Percentiles rank a stretch among this genome's conserved stretches.
Evolutionary conservation across 2,329 filamentous ascomycete genomes (phyloP).

Genomic region (Fusarium penzigii): DNA sequence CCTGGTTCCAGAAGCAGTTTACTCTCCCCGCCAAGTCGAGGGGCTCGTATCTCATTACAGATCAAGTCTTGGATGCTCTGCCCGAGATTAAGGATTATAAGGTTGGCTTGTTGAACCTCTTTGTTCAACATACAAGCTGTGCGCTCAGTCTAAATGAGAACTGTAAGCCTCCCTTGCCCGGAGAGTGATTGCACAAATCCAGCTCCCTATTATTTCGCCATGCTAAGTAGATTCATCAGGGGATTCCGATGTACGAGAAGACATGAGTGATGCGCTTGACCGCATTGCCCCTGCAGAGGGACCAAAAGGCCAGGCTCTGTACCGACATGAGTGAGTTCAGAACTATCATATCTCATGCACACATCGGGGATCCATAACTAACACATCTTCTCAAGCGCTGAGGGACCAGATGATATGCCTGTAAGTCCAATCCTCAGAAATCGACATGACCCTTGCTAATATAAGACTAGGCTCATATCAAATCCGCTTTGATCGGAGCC

Average conservation of each 20-base stretch:
- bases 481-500: constrained; percentile 84
- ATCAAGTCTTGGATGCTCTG: constrained; percentile 67
- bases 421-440: constrained; percentile 43
- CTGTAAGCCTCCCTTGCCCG: constrained; percentile 40
- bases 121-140: constrained; percentile 93
- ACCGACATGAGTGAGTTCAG: constrained; percentile 63
- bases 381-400: constrained; percentile 53
- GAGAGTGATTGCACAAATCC: neutral
- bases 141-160: constrained; percentile 94
- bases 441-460: neutral
- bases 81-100: constrained; percentile 85
- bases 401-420: constrained; percentile 94
- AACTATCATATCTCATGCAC: neutral
- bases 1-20: constrained; percentile 85
- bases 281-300: constrained; percentile 81
- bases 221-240: constrained; percentile 41
- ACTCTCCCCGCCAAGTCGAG: constrained; percentile 74
- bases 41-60: constrained; percentile 88
- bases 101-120: constrained; percentile 82
- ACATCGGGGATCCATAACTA: neutral
- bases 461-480: constrained; percentile 74
- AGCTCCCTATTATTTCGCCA: too few species aligned
- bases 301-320: constrained; percentile 70
- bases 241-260: constrained; percentile 81
- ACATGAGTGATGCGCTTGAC: constrained; percentile 95